Evolutionary conservation across 1,139 yeast genomes (phyloP).

Genomic region (Magnusiomyces sp.): DNA sequence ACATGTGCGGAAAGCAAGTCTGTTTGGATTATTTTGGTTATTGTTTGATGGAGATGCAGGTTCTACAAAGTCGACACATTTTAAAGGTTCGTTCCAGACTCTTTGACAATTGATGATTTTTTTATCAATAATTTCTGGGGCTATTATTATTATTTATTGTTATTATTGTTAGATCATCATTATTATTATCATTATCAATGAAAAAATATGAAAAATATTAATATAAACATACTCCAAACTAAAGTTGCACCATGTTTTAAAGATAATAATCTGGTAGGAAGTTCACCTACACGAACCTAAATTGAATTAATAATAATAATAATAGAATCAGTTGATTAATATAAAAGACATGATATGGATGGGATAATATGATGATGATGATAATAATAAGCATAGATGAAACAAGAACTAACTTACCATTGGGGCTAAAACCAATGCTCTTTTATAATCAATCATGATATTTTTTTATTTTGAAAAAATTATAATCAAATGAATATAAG

Average conservation of each 20-base stretch:
- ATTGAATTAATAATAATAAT: not conserved
- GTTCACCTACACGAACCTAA: conserved; percentile 78
- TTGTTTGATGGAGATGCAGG: no score
- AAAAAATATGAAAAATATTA: not conserved
- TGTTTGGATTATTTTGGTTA: conserved; percentile 36
- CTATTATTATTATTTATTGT: conserved; percentile 16
- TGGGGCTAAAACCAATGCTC: conserved; percentile 83
- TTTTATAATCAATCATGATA: conserved; percentile 40
- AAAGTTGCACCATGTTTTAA: conserved; percentile 82
- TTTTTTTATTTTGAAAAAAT: not conserved
- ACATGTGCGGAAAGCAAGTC: conserved; percentile 62
- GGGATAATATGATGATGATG: no score
- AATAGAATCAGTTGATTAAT: not conserved
- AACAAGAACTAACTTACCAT: conserved; percentile 54
- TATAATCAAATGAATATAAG: not conserved
- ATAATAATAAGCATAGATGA: no score
- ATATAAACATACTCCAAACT: conserved; percentile 56
- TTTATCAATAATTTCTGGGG: conserved; percentile 86
- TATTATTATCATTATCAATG: not conserved
- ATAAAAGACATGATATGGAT: not conserved
- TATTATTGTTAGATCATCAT: not conserved
- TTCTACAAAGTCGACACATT: conserved; percentile 31
- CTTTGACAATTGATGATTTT: conserved; percentile 67
- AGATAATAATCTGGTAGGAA: conserved; percentile 77
- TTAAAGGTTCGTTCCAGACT: conserved; percentile 38